Evolutionary conservation across 2,329 filamentous ascomycete genomes (phyloP).

Genomic region (Madurella mycetomatis): DNA sequence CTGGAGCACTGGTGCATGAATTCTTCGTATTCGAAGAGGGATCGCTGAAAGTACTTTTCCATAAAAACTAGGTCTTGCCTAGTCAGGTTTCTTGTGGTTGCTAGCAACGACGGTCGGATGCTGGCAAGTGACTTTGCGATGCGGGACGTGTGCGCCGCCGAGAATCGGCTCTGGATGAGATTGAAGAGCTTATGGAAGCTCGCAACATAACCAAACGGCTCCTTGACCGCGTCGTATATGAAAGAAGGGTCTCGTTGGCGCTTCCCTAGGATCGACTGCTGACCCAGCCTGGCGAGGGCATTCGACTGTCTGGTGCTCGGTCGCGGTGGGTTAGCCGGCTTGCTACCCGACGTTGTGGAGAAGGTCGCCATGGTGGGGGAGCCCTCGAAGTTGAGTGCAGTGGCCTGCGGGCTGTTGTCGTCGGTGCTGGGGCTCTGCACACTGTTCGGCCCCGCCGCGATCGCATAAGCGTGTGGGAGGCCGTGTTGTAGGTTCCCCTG

Average conservation of each 20-base stretch:
- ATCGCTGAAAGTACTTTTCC: constrained; percentile 95
- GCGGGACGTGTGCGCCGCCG: constrained; percentile 68
- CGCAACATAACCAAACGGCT: constrained; percentile 85
- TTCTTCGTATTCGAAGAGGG: constrained; percentile 87
- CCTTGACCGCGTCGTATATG: constrained; percentile 84
- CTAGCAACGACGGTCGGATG: constrained; percentile 89
- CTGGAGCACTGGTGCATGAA: constrained; percentile 85
- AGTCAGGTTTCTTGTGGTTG: constrained; percentile 84
- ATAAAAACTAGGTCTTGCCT: constrained; percentile 90
- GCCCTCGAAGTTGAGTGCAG: constrained; percentile 50
- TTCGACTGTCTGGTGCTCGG: constrained; percentile 43
- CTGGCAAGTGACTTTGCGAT: constrained; percentile 85
- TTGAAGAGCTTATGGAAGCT: constrained; percentile 86
- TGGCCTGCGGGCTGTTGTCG: constrained; percentile 56
- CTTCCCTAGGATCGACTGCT: constrained; percentile 53
- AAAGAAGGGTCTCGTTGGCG: constrained; percentile 68
- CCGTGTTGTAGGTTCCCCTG: constrained; percentile 59
- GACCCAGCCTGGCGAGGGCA: constrained; percentile 38
- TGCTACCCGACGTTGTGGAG: constrained; percentile 21
- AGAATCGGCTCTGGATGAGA: constrained; percentile 73
- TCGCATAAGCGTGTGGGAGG: constrained; percentile 61
- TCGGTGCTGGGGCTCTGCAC: constrained; percentile 62
- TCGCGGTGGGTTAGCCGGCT: constrained; percentile 31
- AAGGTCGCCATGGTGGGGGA: constrained; percentile 45
- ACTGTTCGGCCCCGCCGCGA: constrained; percentile 58